phyloP scores from a whole-genome alignment of 192 early-diverging fungal species.

The Rhizophagus sp. region DNA sequence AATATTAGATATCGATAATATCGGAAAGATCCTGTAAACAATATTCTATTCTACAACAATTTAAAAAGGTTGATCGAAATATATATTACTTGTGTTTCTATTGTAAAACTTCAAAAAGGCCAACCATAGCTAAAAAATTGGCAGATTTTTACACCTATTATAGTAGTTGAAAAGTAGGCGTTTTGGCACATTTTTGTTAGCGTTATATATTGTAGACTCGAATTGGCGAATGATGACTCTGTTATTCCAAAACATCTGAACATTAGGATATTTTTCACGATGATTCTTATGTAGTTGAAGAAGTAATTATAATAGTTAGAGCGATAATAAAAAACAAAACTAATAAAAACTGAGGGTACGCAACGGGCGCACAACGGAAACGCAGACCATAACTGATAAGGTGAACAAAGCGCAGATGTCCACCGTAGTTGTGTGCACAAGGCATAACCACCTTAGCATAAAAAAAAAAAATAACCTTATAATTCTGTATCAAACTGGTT shows the following conservation, averaged over 20 bases:
- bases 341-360: too few species aligned
- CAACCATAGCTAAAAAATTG: too few species aligned
- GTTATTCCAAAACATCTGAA: slow-evolving; percentile 9
- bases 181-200: too few species aligned
- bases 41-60: too few species aligned
- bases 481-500: background rate
- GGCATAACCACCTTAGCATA: background rate
- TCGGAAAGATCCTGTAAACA: too few species aligned
- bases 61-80: too few species aligned
- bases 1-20: too few species aligned
- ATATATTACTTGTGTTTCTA: too few species aligned
- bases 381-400: slow-evolving; percentile 21
- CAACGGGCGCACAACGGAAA: background rate
- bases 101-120: too few species aligned
- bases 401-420: background rate
- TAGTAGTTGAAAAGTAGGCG: too few species aligned
- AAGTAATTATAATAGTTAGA: background rate
- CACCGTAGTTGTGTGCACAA: slow-evolving; percentile 15
- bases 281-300: background rate
- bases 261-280: slow-evolving; percentile 7
- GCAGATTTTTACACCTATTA: too few species aligned
- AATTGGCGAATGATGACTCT: background rate
- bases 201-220: background rate
- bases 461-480: background rate
- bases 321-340: too few species aligned